These are phyloP conservation scores for Microbotryum silenes-acaulis DNA, from an alignment of 1,284 basidiomycete species.

Conservation along the genomic window DNA sequence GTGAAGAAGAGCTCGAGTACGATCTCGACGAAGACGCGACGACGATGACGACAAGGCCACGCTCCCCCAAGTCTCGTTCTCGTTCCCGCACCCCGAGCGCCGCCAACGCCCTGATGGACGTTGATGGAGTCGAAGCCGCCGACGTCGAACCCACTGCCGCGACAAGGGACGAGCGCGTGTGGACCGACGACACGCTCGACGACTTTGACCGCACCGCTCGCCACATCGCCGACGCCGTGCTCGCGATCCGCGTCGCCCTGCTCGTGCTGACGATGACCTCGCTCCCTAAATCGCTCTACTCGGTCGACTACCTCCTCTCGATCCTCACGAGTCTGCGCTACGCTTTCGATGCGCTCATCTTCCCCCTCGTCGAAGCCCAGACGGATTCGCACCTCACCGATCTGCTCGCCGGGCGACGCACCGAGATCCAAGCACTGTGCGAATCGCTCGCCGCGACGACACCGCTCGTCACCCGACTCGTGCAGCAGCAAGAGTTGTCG, in stretches of 20 bases:
- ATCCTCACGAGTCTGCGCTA: conserved; percentile 48
- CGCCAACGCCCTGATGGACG: background rate
- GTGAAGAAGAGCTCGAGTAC: conserved; percentile 43
- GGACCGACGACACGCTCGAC: conserved; percentile 14
- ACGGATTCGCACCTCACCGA: conserved; percentile 41
- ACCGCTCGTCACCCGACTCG: conserved; percentile 10
- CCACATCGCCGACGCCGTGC: conserved; percentile 18
- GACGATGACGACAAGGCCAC: conserved; percentile 38
- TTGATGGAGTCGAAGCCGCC: background rate
- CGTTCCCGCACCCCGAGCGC: conserved; percentile 3
- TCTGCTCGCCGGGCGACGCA: conserved; percentile 33
- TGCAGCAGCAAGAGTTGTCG: conserved; percentile 53
- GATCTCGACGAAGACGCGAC: conserved; percentile 41
- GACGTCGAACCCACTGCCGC: too few relatives aligned
- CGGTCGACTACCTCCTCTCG: conserved; percentile 51
- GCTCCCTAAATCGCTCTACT: conserved; percentile 23
- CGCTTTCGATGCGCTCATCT: conserved; percentile 43
- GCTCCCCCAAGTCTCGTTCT: conserved; percentile 11
- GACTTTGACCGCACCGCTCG: background rate
- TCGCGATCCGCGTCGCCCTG: conserved; percentile 21
- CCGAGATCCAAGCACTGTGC: conserved; percentile 3
- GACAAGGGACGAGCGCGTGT: conserved; percentile 1
- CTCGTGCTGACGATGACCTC: conserved; percentile 18
- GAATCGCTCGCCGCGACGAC: conserved; percentile 11
- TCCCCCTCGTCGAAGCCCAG: conserved; percentile 19